These are phyloP conservation scores for Megacollybia platyphylla DNA, from an alignment of 1,284 basidiomycete genomes.

Conservation along the genomic window DNA sequence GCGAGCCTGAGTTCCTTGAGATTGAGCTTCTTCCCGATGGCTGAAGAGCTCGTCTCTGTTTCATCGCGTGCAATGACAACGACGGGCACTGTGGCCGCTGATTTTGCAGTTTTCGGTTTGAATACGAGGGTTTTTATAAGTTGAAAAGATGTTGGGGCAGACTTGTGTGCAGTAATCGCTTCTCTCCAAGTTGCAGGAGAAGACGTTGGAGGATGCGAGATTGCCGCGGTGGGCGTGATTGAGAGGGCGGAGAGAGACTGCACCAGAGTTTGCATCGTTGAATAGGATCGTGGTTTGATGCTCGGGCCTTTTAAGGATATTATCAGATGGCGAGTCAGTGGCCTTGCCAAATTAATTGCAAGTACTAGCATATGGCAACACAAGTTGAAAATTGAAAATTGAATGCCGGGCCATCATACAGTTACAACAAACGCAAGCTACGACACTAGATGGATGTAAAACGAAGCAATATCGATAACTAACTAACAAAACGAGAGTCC, in stretches of 20 bases:
- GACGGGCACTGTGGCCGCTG: conserved; percentile 73
- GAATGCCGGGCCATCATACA: no score
- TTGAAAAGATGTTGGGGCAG: conserved; percentile 48
- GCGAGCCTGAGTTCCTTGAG: conserved; percentile 86
- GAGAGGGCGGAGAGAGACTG: conserved; percentile 35
- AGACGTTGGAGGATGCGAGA: conserved; percentile 41
- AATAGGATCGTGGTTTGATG: not conserved
- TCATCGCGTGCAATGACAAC: conserved; percentile 79
- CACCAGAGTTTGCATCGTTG: conserved; percentile 20
- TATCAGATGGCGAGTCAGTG: not conserved
- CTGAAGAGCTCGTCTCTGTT: conserved; percentile 67
- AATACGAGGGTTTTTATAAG: conserved; percentile 78
- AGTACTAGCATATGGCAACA: no score
- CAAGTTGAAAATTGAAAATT: no score
- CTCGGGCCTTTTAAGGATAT: not conserved
- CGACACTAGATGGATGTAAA: no score
- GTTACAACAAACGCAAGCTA: no score
- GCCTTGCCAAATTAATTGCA: no score
- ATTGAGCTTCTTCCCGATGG: conserved; percentile 73
- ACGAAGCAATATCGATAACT: no score
- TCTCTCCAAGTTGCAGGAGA: conserved; percentile 63
- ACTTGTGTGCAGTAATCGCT: conserved; percentile 33
- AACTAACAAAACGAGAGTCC: no score
- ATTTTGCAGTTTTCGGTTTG: conserved; percentile 88
- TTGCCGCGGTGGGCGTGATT: conserved; percentile 35